Base-by-base conservation (phyloP, 768 basidiomycete genomes). In the Naganishia friedmannii region DNA sequence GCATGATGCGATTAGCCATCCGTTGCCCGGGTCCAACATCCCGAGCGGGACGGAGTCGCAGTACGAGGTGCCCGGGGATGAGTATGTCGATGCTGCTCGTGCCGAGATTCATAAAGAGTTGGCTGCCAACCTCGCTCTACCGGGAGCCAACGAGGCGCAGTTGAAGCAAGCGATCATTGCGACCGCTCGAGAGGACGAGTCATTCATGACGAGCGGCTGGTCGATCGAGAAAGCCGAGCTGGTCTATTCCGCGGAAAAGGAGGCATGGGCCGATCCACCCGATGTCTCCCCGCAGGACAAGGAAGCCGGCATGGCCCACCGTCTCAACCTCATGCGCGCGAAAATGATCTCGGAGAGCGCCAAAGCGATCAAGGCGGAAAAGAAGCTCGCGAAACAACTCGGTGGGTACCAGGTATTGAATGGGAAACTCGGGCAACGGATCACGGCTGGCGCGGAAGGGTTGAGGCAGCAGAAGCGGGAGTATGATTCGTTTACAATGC, bases 361-460 rank as follows among this genome's bases (percentile, higher is more conserved):
- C 66, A 92, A 90, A 78, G 89, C 90, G 0, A 80, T 86, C 26
- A 98, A 96, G 83, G 78, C 85, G 6, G 95, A 97, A 84, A 96
- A 93, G 86, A 95, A 93, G 80, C 86, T 98, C 12, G 86, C 84
- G 10, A 87, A 93, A 69, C 86, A 86, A 17, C 86, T 98, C 2
- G 93, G 93, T n/a, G 96, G 96, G 10, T 98, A 98, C 79, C 87
- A 91, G 77, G 85, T 86, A 46, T 87, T 94, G 12, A 87, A 88
- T 32, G 85, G 85, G 76, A 86, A 86, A 48, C 84, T 93, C 63
- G 77, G 73, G 15, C 66, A 79, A 70, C 65, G 79, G 9, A 76
- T 78, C 34, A 51, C 66, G 19, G 74, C 79, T 13, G 70, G 73
- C 12, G 81, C 91, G 78, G 87, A 86, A 39, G 89, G 89, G 74